Evolutionary conservation across 2,329 filamentous ascomycete genomes (phyloP), one percentile per base, ranked within the genome.

Genomic region (Lecanicillium sp.): DNA sequence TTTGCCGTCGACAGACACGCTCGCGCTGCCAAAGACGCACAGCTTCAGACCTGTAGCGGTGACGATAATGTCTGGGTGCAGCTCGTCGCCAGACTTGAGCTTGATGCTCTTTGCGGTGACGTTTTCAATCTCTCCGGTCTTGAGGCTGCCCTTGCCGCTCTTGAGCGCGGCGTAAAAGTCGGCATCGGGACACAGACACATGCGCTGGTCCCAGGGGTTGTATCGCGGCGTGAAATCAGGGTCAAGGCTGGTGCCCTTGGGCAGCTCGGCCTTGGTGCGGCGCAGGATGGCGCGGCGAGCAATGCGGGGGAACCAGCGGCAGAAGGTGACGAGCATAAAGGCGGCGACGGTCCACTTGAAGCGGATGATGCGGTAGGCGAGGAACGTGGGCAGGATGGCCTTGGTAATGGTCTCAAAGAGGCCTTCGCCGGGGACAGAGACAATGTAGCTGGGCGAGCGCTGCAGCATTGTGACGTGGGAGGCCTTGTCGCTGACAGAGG

Each of bases 401-500:
- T 61, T 62, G 9, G 69, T 45, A 4, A 49, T 50, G 9, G 53
- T 51, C 4, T 64, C 46, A 11, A 52, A 42, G 29, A 55, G 57
- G 13, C 51, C 51, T 15, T 71, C 66, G 0, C 29, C 32, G n/a
- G 73, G 66, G 2, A 75, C 45, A 2, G 68, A 59, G 17, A 77
- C 52, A 38, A 83, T 67, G 52, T 81, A 83, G 3, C 64, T 67
- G 0, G 82, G 81, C 32, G 74, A 80, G 27, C 81, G 70, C 54
- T 86, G 82, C 2, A 86, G 63, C 75, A 85, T 83, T 2, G 80
- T 84, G 28, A 83, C 75, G 6, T 70, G 70, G 12, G 62, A 60
- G 6, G 75, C 78, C 25, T 65, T 66, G 20, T 77, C 62, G 1
- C 75, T 68, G 47, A 85, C 58, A 28, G 67, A 70, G 2, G 81